Evolutionary conservation across 352 stramenopile genomes (phyloP).

Genomic region (Phytophthora nicotianae): DNA sequence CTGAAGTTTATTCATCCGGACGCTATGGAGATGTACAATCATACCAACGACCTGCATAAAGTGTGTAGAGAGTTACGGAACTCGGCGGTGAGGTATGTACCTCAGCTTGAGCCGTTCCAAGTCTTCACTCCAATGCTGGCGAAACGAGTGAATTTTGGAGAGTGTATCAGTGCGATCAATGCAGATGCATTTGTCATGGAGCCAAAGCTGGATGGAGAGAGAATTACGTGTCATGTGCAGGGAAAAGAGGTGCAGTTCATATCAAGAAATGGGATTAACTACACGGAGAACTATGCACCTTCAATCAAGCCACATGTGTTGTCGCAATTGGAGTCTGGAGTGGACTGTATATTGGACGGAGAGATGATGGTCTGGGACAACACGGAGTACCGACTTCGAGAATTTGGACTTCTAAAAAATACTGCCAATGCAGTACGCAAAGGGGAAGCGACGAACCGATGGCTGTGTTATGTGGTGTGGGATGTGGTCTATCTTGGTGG

Average conservation of each 20-base stretch:
- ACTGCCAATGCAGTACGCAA: conserved; percentile 66
- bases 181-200: conserved; percentile 81
- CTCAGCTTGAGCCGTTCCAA: conserved; percentile 80
- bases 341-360: conserved; percentile 84
- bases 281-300: conserved; percentile 72
- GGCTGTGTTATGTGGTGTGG: conserved; percentile 88
- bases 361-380: conserved; percentile 93
- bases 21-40: conserved; percentile 87
- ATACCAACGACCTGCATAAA: conserved; percentile 84
- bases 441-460: conserved; percentile 62
- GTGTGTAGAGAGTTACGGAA: conserved; percentile 79
- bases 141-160: conserved; percentile 85
- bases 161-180: conserved; percentile 77
- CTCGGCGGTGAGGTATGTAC: conserved; percentile 81
- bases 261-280: conserved; percentile 86
- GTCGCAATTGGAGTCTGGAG: conserved; percentile 55
- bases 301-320: conserved; percentile 66
- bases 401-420: conserved; percentile 85
- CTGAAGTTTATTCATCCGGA: conserved; percentile 84
- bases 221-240: conserved; percentile 82
- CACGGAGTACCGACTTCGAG: conserved; percentile 66
- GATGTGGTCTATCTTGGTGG: conserved; percentile 81
- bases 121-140: conserved; percentile 88
- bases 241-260: conserved; percentile 76
- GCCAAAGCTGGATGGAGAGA: conserved; percentile 83